A percentile compares a stretch with the other conserved stretches of the same genome.
These are phyloP conservation scores for Hansfordia pulvinata DNA, from an alignment of 2,329 filamentous ascomycete genomes.

Conservation along the genomic window DNA sequence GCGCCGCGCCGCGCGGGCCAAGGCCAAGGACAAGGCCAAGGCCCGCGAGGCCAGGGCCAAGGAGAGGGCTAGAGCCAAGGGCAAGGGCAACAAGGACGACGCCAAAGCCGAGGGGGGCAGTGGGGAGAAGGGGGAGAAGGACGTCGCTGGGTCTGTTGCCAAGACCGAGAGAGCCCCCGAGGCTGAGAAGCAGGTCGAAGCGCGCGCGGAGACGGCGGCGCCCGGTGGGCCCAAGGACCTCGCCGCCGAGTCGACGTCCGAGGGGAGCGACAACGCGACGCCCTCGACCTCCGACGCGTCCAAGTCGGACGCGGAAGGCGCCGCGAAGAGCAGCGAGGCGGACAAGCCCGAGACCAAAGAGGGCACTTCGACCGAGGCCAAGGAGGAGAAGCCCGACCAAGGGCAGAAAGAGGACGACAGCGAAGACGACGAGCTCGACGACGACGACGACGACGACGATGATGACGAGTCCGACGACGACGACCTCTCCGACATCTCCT, in stretches of 20 bases:
- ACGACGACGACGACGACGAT: slow-evolving; percentile 8
- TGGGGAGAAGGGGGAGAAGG: slow-evolving; percentile 9
- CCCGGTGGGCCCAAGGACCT: slow-evolving; percentile 2
- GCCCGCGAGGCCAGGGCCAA: slow-evolving; percentile 21
- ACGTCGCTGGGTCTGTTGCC: slow-evolving; percentile 4
- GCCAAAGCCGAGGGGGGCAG: slow-evolving; percentile 9
- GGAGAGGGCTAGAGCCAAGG: slow-evolving; percentile 21
- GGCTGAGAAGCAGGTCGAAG: slow-evolving; percentile 3
- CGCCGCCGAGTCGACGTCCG: slow-evolving; percentile 4
- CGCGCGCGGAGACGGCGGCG: not conserved
- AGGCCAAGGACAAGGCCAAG: slow-evolving; percentile 26
- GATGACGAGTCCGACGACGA: slow-evolving; percentile 7
- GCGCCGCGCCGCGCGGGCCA: slow-evolving; percentile 20
- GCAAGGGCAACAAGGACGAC: slow-evolving; percentile 13
- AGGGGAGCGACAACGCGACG: slow-evolving; percentile 1
- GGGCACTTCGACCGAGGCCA: slow-evolving; percentile 2
- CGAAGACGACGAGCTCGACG: slow-evolving; percentile 5
- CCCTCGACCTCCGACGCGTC: slow-evolving; percentile 8
- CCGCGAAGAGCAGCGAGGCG: slow-evolving; percentile 11
- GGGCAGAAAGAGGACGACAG: slow-evolving; percentile 13
- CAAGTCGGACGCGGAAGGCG: slow-evolving; percentile 2
- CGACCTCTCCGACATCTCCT: slow-evolving; percentile 6
- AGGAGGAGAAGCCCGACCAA: slow-evolving; percentile 10
- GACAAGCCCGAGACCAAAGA: slow-evolving; percentile 5
- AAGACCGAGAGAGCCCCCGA: slow-evolving; percentile 3